These are phyloP conservation scores for Amanita polypyramis DNA, from an alignment of 768 basidiomycete species.

Conservation along the genomic window DNA sequence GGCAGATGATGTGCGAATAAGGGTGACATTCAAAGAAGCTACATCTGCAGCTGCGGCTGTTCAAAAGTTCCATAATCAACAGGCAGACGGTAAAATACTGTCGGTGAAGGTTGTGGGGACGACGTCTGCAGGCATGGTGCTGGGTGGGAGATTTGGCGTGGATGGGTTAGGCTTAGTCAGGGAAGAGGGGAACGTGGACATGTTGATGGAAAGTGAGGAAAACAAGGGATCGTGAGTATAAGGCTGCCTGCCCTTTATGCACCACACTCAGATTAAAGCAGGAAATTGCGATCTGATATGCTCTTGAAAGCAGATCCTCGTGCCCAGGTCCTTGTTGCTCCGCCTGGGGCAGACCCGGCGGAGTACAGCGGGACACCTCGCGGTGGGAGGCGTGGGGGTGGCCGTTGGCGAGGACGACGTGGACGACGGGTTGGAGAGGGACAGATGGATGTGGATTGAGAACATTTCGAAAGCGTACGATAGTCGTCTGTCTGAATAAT, in stretches of 20 bases:
- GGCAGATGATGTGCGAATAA: constrained; percentile 39
- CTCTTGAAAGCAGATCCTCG: constrained; percentile 54
- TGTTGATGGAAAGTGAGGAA: constrained; percentile 44
- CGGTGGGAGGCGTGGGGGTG: constrained; percentile 27
- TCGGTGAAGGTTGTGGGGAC: constrained; percentile 53
- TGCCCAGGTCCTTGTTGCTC: constrained; percentile 56
- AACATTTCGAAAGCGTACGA: background rate
- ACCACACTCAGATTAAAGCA: constrained; percentile 16
- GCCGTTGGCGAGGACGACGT: constrained; percentile 26
- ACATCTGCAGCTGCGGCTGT: constrained; percentile 58
- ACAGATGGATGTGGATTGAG: constrained; percentile 48
- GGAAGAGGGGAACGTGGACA: constrained; percentile 44
- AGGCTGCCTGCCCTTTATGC: background rate
- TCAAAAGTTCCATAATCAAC: constrained; percentile 66
- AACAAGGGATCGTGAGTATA: constrained; percentile 46
- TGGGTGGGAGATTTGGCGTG: constrained; percentile 50
- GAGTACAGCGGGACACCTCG: constrained; percentile 31
- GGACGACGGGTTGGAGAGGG: constrained; percentile 25
- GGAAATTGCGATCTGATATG: constrained; percentile 82
- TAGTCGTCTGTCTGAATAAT: background rate
- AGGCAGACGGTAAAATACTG: constrained; percentile 72
- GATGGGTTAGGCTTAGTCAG: constrained; percentile 44
- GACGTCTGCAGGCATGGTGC: constrained; percentile 35
- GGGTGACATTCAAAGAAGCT: constrained; percentile 62
- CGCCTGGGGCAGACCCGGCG: constrained; percentile 51